These are phyloP conservation scores for Candolleomyces efflorescens DNA, from an alignment of 768 basidiomycete species.

Conservation along the genomic window DNA sequence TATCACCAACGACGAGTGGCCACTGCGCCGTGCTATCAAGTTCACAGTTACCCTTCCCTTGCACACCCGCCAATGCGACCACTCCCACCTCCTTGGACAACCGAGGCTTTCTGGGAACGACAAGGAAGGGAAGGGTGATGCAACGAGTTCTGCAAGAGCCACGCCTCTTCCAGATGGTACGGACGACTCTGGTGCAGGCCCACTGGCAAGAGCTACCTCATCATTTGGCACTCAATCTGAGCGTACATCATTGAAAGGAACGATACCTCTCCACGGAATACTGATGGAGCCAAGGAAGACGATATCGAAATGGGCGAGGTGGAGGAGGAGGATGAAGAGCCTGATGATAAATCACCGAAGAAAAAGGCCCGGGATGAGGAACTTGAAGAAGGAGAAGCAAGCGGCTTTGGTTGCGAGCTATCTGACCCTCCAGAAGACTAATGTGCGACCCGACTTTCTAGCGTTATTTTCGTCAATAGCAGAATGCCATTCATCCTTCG, in stretches of 20 bases:
- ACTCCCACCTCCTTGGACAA: not conserved
- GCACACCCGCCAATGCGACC: not conserved
- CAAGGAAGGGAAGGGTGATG: constrained; percentile 49
- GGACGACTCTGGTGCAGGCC: constrained; percentile 9
- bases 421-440: constrained; percentile 66
- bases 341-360: constrained; percentile 44
- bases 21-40: too few species aligned
- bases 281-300: constrained; percentile 29
- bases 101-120: constrained; percentile 62
- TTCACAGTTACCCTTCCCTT: too few species aligned
- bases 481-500: constrained; percentile 17
- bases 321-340: constrained; percentile 73
- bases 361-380: constrained; percentile 59
- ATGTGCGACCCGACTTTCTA: constrained; percentile 7
- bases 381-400: constrained; percentile 84
- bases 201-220: constrained; percentile 2
- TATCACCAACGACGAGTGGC: too few species aligned
- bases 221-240: constrained; percentile 12
- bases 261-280: constrained; percentile 13
- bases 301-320: constrained; percentile 94
- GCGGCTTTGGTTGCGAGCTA: constrained; percentile 71
- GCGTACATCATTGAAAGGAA: constrained; percentile 14
- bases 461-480: constrained; percentile 9
- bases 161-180: constrained; percentile 35
- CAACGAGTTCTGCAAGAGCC: constrained; percentile 42